A percentile compares a stretch with the other conserved stretches of the same genome.
These are phyloP conservation scores for Scytalidium lignicola DNA, from an alignment of 2,329 filamentous ascomycete genomes.

Conservation along the genomic window DNA sequence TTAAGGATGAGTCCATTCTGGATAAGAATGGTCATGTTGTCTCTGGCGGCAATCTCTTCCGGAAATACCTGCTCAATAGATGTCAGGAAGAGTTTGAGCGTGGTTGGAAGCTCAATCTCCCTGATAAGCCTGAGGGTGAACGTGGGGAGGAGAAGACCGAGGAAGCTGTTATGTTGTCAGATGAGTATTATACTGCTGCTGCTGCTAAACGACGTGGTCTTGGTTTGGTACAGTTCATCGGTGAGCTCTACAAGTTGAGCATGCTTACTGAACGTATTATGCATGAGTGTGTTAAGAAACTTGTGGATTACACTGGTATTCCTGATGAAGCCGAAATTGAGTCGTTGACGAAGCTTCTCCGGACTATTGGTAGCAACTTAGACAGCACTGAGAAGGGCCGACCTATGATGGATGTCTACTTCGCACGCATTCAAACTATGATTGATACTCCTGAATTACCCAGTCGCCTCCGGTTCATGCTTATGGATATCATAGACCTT, in stretches of 20 bases:
- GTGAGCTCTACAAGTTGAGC: conserved; percentile 95
- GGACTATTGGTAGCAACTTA: conserved; percentile 85
- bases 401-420: conserved; percentile 89
- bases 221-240: conserved; percentile 97
- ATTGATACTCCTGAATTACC: conserved; percentile 73
- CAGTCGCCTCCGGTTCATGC: conserved; percentile 92
- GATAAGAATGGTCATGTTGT: conserved; percentile 88
- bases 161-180: conserved; percentile 80
- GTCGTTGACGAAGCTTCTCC: conserved; percentile 86
- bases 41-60: conserved; percentile 88
- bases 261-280: conserved; percentile 99
- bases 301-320: conserved; percentile 89
- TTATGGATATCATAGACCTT: conserved; percentile 89
- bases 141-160: conserved; percentile 48
- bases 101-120: conserved; percentile 88
- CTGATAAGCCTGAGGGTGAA: conserved; percentile 72
- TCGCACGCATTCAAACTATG: conserved; percentile 79
- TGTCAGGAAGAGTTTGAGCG: conserved; percentile 99
- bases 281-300: conserved; percentile 97
- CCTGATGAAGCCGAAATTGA: conserved; percentile 96
- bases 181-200: conserved; percentile 92
- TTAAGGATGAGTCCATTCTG: conserved; percentile 89
- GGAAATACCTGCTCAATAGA: conserved; percentile 96
- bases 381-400: conserved; percentile 78
- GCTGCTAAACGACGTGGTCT: conserved; percentile 95